Evolutionary conservation across 2,329 filamentous ascomycete species (phyloP).

Genomic region (Aspergillus felis): DNA sequence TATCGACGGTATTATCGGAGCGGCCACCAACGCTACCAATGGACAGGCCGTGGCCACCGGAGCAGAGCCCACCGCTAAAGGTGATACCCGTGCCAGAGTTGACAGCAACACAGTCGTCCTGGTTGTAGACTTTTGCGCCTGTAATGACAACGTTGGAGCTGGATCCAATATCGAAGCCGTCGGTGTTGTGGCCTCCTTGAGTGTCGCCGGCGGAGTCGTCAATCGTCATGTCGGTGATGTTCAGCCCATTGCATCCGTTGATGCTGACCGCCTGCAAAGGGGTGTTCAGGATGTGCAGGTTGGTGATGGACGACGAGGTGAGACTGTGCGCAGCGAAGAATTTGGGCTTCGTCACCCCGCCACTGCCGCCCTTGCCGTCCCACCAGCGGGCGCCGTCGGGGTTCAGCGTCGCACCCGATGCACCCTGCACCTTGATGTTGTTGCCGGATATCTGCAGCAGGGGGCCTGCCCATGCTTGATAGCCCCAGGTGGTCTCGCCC

Average conservation of each 20-base stretch:
- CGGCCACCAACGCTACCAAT: conserved; percentile 44
- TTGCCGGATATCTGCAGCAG: conserved; percentile 59
- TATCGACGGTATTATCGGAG: conserved; percentile 50
- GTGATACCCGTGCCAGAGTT: conserved; percentile 51
- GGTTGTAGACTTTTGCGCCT: conserved; percentile 54
- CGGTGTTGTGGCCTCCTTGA: conserved; percentile 51
- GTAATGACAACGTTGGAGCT: conserved; percentile 50
- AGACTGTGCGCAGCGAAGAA: conserved; percentile 51
- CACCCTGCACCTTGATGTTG: conserved; percentile 47
- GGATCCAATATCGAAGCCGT: conserved; percentile 55
- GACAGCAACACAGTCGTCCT: conserved; percentile 59
- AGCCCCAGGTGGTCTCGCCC: conserved; percentile 64
- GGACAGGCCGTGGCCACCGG: conserved; percentile 30
- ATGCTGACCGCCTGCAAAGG: conserved; percentile 36
- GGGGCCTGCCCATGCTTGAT: conserved; percentile 62
- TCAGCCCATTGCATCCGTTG: conserved; percentile 46
- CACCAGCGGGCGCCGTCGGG: conserved; percentile 57
- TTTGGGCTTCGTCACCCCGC: conserved; percentile 62
- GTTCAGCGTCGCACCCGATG: conserved; percentile 50
- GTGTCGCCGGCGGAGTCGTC: conserved; percentile 54
- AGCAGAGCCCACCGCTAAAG: conserved; percentile 45
- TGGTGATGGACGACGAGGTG: conserved; percentile 26
- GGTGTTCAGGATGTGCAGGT: conserved; percentile 31
- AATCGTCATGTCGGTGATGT: conserved; percentile 50
- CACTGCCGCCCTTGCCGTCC: conserved; percentile 58